Evolutionary conservation across 1,284 basidiomycete species (phyloP), one percentile per base, ranked within the genome.

Genomic region (Malassezia sp.): DNA sequence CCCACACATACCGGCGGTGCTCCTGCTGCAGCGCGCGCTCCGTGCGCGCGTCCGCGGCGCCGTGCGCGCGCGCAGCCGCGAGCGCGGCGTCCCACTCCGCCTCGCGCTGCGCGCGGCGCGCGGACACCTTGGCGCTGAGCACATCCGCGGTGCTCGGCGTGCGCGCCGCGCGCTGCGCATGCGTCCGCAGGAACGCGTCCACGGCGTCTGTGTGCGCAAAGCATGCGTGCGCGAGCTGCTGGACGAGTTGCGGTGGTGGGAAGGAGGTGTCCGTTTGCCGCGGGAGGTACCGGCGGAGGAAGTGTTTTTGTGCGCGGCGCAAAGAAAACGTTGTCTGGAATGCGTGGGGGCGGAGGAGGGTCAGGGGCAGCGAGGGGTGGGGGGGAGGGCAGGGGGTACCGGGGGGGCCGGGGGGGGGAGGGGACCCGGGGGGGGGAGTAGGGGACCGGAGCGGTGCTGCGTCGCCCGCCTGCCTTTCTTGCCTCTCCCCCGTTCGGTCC

Each of bases 61-160:
- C 27, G 38, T 52, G 48, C 8, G 79, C 76, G 67, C 80, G 76
- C 32, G 81, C 69, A 9, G 71, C 73, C 31, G 61, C 55, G 5
- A 85, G 65, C 42, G 85, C 68, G 5, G 67, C 71, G 5, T 77
- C 75, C 82, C 83, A 86, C 45, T 79, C 78, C 20, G 70, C 71
- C 63, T 82, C 79, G 54, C 80, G 54, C 38, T 54, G 55, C 20
- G 38, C 41, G 4, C 54, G 50, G 10, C 57, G 54, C 10, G 55
- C 57, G 20, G 42, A 45, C 23, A 59, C 53, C 45, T 68, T 71
- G 20, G 50, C 42, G 5, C 52, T 42, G 4, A 82, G 70, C 11
- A 73, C 70, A 1, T 74, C 74, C 55, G 76, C 77, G n/a, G n/a
- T n/a, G n/a, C n/a, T n/a, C n/a, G n/a, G n/a, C n/a, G n/a, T n/a